Percentiles rank a stretch among this genome's conserved stretches.
phyloP scores from a whole-genome alignment of 1,139 yeast genomes.

The Candida tetrigidarum region DNA sequence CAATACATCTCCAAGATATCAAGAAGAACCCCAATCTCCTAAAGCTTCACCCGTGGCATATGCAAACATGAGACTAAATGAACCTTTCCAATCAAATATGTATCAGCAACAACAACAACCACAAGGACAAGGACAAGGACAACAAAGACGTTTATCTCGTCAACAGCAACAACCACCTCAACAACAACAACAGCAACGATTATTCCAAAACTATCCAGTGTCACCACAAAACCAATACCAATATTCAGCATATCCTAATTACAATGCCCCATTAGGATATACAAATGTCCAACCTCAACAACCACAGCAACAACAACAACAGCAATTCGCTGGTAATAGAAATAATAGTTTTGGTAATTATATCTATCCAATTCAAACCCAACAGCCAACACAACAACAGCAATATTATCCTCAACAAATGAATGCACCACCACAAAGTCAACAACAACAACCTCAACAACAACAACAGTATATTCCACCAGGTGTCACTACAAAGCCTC shows the following conservation, averaged over 20 bases:
- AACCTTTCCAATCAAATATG: slow-evolving; percentile 7
- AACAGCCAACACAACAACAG: slow-evolving; percentile 13
- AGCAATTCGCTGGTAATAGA: slow-evolving; percentile 14
- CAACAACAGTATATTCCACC: slow-evolving; percentile 14
- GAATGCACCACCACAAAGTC: slow-evolving; percentile 11
- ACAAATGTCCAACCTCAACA: slow-evolving; percentile 4
- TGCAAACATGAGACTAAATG: slow-evolving; percentile 17
- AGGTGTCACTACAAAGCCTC: slow-evolving; percentile 3
- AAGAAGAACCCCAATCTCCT: slow-evolving; percentile 49
- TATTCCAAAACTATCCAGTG: slow-evolving; percentile 15
- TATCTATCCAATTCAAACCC: slow-evolving; percentile 15
- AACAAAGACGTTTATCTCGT: no score
- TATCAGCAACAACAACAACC: slow-evolving; percentile 17
- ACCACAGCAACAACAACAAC: slow-evolving; percentile 6
- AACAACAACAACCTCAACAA: no score
- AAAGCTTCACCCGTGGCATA: slow-evolving; percentile 40
- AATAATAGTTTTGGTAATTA: slow-evolving; percentile 17
- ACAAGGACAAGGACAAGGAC: no score
- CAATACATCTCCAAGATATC: slow-evolving; percentile 30
- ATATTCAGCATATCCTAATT: slow-evolving; percentile 16
- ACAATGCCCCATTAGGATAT: slow-evolving; percentile 12
- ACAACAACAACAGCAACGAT: slow-evolving; percentile 10
- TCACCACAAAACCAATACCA: slow-evolving; percentile 17
- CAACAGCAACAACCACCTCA: slow-evolving; percentile 5
- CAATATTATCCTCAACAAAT: slow-evolving; percentile 11